Evolutionary conservation across 257 asterid genomes (phyloP).

Genomic region (Forsythia viridissima): DNA sequence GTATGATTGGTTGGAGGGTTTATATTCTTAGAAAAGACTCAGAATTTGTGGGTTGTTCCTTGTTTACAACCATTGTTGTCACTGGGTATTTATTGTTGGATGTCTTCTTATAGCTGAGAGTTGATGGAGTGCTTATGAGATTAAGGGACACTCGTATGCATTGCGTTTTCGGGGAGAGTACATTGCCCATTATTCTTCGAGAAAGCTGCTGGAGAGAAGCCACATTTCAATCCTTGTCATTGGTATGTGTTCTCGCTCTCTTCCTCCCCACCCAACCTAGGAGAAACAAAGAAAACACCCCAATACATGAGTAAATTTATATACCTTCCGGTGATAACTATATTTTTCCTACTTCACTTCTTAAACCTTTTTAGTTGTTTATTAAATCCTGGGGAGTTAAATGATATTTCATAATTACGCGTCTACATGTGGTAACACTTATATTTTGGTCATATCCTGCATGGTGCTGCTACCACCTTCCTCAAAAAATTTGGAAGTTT

Average conservation of each 20-base stretch:
- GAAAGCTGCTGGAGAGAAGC: conserved; percentile 94
- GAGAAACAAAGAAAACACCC: not conserved
- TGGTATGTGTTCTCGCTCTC: conserved; percentile 46
- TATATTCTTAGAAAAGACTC: conserved; percentile 4
- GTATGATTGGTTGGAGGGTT: conserved; percentile 10
- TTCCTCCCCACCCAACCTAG: not conserved
- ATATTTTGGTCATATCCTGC: not conserved
- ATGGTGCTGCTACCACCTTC: not conserved
- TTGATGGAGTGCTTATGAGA: conserved; percentile 97
- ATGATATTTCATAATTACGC: not conserved
- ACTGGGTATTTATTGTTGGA: conserved; percentile 25
- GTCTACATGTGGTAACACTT: not conserved
- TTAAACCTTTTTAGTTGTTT: not conserved
- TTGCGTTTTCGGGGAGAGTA: conserved; percentile 57
- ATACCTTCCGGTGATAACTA: not conserved
- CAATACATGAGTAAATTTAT: not conserved
- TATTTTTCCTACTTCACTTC: not conserved
- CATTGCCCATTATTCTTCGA: conserved; percentile 67
- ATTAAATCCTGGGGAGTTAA: not conserved
- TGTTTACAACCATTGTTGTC: conserved; percentile 20
- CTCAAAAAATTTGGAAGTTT: no score
- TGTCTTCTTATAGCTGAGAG: conserved; percentile 77
- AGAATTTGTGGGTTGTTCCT: conserved; percentile 5
- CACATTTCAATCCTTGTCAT: conserved; percentile 62
- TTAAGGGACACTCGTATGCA: conserved; percentile 96